Evolutionary conservation across 2,329 filamentous ascomycete genomes (phyloP).

Genomic region (Fusarium nematophilum): DNA sequence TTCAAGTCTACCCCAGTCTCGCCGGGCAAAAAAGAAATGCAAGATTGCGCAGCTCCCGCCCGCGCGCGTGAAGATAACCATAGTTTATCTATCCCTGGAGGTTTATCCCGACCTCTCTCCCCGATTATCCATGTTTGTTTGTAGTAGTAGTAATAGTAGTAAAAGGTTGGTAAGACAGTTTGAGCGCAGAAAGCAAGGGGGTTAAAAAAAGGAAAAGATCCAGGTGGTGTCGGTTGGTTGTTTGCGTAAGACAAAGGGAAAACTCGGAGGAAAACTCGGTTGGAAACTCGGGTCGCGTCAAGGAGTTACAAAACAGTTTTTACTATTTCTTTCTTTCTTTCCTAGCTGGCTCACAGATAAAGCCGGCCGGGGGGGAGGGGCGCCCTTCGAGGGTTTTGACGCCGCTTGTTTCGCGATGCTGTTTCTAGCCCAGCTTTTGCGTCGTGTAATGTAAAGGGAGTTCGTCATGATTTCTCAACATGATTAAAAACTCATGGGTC

Average conservation of each 20-base stretch:
- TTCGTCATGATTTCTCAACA: constrained; percentile 38
- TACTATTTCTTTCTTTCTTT: constrained; percentile 37
- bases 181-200: constrained; percentile 27
- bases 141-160: too few species aligned
- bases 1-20: too few species aligned
- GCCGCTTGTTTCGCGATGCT: constrained; percentile 22
- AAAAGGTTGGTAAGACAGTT: constrained; percentile 37
- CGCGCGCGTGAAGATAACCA: constrained; percentile 29
- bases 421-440: constrained; percentile 16
- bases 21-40: constrained; percentile 31
- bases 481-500: constrained; percentile 35
- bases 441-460: constrained; percentile 17
- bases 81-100: constrained; percentile 40
- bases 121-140: too few species aligned
- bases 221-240: too few species aligned
- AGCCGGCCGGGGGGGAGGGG: constrained; percentile 23
- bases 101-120: constrained; percentile 38
- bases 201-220: constrained; percentile 35
- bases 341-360: constrained; percentile 29
- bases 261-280: too few species aligned
- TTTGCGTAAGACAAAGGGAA: constrained; percentile 42
- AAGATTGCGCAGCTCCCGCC: constrained; percentile 26
- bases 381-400: too few species aligned
- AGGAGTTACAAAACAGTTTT: constrained; percentile 34
- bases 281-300: constrained; percentile 21